A percentile compares a stretch with the other conserved stretches of the same genome.
Conservation (phyloP, 805 yeast species). For the Hanseniaspora osmophila region DNA sequence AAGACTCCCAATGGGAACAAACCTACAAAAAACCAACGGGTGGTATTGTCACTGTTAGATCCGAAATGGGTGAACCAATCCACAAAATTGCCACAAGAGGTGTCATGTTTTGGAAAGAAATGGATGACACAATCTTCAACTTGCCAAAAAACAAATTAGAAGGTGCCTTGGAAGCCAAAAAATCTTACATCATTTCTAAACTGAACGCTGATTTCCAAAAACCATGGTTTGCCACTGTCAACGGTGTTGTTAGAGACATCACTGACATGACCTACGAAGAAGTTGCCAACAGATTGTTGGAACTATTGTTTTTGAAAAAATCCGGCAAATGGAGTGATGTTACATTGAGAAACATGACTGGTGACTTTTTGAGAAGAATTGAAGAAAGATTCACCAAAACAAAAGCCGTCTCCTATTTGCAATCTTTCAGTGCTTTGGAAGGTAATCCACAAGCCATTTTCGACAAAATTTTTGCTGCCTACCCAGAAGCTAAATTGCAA, state of each 20-base stretch:
- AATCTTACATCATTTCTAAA: conserved; percentile 67
- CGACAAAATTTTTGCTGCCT: conserved; percentile 46
- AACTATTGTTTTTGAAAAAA: conserved; percentile 70
- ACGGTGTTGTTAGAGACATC: conserved; percentile 71
- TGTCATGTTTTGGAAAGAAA: conserved; percentile 91
- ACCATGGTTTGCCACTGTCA: conserved; percentile 83
- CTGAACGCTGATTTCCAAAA: conserved; percentile 93
- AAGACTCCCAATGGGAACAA: conserved; percentile 80
- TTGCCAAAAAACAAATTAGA: conserved; percentile 80
- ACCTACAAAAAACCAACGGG: conserved; percentile 93
- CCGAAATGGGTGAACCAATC: conserved; percentile 99
- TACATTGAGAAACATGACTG: conserved; percentile 74
- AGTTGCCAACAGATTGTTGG: conserved; percentile 76
- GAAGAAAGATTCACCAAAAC: conserved; percentile 82
- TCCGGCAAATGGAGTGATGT: conserved; percentile 78
- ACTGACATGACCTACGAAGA: conserved; percentile 93
- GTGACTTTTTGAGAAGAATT: conserved; percentile 78
- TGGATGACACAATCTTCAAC: conserved; percentile 85
- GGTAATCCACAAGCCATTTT: conserved; percentile 45
- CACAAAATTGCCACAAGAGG: conserved; percentile 98
- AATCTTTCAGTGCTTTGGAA: conserved; percentile 54
- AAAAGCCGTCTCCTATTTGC: conserved; percentile 53
- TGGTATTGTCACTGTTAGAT: conserved; percentile 88
- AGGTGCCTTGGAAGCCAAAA: conserved; percentile 70
- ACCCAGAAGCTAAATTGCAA: conserved; percentile 66